Evolutionary conservation across 495 filamentous ascomycete species (phyloP), one percentile per base, ranked within the genome.

Genomic region (Platismatia glauca): DNA sequence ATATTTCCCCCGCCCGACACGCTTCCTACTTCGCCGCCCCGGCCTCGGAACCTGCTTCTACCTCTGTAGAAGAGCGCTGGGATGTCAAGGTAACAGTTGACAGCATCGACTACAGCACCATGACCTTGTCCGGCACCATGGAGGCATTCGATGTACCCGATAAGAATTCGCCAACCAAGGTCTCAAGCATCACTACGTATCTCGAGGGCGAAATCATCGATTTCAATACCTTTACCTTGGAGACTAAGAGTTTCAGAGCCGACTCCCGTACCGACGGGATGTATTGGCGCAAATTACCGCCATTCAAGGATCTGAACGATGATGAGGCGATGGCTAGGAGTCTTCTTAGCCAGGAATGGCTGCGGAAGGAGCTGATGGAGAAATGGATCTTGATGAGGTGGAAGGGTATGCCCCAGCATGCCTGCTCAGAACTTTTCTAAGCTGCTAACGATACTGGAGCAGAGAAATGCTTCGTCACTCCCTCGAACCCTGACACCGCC

Each of bases 161-260:
- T 65, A 81, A 79, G 69, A 73, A 73, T 15, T 79, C 77, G 2
- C 77, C 77, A 18, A 78, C 77, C 0, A 76, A 78, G n/a, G 82
- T 81, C 58, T 80, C 83, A 13, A 82, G 83, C 58, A 89, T 90
- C 56, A 82, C 82, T 29, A 90, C 87, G 2, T 90, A 86, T 67
- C 76, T 90, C 22, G 87, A 90, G 75, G 87, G 87, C 55, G 87
- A 90, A 70, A 87, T 90, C 59, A 83, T 90, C 64, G 87, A 90
- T 72, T 87, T 90, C 71, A 82, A 80, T 68, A 81, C 73, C 15
- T 81, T 88, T 68, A 86, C 81, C 22, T 75, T 90, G 22, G 81
- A 86, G 65, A 90, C 87, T 38, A 84, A 86, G 68, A 82, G 77
- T 66, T 89, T 87, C 72, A 78, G 79, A 53, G 82, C 84, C 60